Conservation (phyloP, 73 alveolate genomes). For the Tetrahymena elliotti region DNA sequence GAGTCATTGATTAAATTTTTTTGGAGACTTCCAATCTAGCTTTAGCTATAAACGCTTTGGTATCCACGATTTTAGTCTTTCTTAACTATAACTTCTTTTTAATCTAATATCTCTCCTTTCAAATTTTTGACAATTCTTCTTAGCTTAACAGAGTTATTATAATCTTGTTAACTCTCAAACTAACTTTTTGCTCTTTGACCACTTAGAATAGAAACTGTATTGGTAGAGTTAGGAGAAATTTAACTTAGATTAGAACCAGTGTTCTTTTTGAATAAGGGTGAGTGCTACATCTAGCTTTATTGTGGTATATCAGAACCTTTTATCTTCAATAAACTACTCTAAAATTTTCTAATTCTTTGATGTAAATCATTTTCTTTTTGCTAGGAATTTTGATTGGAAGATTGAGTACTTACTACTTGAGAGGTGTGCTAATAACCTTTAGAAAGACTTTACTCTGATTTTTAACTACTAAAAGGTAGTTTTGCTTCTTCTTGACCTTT, state of each 20-base stretch:
- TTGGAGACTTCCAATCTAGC: neutral
- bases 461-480: neutral
- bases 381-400: neutral
- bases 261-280: neutral
- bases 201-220: neutral
- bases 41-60: neutral
- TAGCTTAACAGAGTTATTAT: neutral
- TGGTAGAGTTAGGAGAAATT: neutral
- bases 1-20: neutral
- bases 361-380: neutral
- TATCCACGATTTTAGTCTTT: neutral
- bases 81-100: neutral
- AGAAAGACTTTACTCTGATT: neutral
- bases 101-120: neutral
- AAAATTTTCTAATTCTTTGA: neutral
- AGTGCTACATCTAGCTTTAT: neutral
- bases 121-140: neutral
- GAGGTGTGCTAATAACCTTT: neutral
- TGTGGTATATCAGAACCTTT: neutral
- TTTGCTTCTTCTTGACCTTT: neutral
- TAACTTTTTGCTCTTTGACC: neutral
- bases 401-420: neutral
- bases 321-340: neutral
- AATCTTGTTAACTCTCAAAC: neutral
- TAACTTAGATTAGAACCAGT: neutral